Conservation (phyloP, 768 basidiomycete species). For the Gymnopilus junonius region DNA sequence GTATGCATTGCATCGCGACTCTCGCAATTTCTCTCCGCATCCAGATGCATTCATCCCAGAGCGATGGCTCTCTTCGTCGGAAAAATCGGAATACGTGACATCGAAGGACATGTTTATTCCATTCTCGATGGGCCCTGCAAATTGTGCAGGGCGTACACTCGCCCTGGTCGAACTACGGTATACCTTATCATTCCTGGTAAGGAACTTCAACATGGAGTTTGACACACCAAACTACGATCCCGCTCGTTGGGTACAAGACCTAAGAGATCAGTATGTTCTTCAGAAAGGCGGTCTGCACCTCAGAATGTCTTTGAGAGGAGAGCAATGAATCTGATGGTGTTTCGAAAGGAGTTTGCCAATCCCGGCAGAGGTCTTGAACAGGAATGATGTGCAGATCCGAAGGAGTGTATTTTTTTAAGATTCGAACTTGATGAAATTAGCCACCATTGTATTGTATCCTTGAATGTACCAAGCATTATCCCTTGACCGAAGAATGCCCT, state of each 20-base stretch:
- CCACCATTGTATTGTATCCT: too few relatives aligned
- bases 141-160: constrained; percentile 48
- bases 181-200: constrained; percentile 28
- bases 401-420: too few relatives aligned
- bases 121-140: constrained; percentile 49
- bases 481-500: too few relatives aligned
- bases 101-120: constrained; percentile 36
- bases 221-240: constrained; percentile 24
- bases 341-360: too few relatives aligned
- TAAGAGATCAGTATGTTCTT: constrained; percentile 28
- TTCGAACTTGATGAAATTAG: too few relatives aligned
- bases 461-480: too few relatives aligned
- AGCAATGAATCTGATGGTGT: background rate
- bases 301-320: background rate
- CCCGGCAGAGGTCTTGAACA: too few relatives aligned
- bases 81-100: constrained; percentile 15
- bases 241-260: constrained; percentile 27
- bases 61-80: constrained; percentile 32
- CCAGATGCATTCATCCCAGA: constrained; percentile 42
- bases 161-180: constrained; percentile 39
- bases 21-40: constrained; percentile 39
- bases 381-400: too few relatives aligned
- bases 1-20: constrained; percentile 38
- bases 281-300: background rate
- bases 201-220: constrained; percentile 33